A percentile compares a stretch with the other conserved stretches of the same genome.
phyloP scores from a whole-genome alignment of 768 basidiomycete genomes.

The Pisolithus microcarpus region DNA sequence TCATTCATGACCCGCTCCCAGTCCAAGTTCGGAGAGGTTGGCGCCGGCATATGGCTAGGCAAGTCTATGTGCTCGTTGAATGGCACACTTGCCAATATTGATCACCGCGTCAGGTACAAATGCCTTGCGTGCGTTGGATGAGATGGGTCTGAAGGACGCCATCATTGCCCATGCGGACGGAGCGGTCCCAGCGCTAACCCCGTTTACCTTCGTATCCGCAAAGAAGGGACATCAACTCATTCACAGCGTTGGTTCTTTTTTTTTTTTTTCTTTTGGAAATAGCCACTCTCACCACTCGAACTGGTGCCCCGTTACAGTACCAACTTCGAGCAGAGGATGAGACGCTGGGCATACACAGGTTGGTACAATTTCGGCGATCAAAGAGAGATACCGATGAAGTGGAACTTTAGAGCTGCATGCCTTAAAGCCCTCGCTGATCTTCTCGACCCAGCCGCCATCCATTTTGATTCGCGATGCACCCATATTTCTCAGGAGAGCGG shows the following conservation, averaged over 20 bases:
- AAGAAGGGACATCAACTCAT: slow-evolving; percentile 35
- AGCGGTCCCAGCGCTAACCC: slow-evolving; percentile 19
- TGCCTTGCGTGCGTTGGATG: slow-evolving; percentile 38
- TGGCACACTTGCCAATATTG: not conserved
- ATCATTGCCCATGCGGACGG: slow-evolving; percentile 35
- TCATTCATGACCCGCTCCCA: slow-evolving; percentile 12
- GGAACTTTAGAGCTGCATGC: slow-evolving; percentile 36
- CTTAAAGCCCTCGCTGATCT: slow-evolving; percentile 41
- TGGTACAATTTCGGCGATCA: not conserved
- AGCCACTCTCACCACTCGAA: not conserved
- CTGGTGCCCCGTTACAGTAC: slow-evolving; percentile 21
- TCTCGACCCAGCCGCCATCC: slow-evolving; percentile 34
- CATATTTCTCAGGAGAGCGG: slow-evolving; percentile 22
- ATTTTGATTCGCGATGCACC: slow-evolving; percentile 46
- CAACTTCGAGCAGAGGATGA: slow-evolving; percentile 25
- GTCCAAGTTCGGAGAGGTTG: slow-evolving; percentile 45
- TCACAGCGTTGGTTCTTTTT: slow-evolving; percentile 35
- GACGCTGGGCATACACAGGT: slow-evolving; percentile 44
- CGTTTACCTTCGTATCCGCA: slow-evolving; percentile 40
- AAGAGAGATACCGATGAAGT: not conserved
- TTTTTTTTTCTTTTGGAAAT: too few species aligned
- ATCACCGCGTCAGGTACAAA: slow-evolving; percentile 36
- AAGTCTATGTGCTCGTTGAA: not conserved
- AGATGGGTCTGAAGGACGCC: slow-evolving; percentile 37
- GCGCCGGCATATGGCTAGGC: slow-evolving; percentile 51